Evolutionary conservation across 2,329 filamentous ascomycete genomes (phyloP).

Genomic region (Xenoacremonium recifei): DNA sequence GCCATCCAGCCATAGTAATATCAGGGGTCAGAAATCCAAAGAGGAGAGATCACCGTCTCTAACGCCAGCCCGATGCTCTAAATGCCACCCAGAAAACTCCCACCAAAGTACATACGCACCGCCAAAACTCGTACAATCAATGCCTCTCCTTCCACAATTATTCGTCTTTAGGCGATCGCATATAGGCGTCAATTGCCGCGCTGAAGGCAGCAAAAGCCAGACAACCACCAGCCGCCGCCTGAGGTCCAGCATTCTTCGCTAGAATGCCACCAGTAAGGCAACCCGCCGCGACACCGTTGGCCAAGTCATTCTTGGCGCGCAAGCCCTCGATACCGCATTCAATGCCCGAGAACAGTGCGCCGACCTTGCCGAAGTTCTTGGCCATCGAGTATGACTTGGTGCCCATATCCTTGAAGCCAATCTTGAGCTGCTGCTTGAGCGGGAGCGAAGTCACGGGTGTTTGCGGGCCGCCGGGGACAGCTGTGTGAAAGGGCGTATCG

Average conservation of each 20-base stretch:
- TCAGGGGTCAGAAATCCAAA: slow-evolving; percentile 19
- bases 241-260: slow-evolving; percentile 82
- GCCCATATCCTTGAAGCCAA: slow-evolving; percentile 95
- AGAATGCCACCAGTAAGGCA: slow-evolving; percentile 90
- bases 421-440: slow-evolving; percentile 75
- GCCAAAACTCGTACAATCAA: slow-evolving; percentile 5
- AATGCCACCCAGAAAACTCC: slow-evolving; percentile 29
- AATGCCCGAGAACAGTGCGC: slow-evolving; percentile 85
- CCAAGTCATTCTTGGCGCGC: slow-evolving; percentile 89
- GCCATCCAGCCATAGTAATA: slow-evolving; percentile 3
- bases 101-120: slow-evolving; percentile 16
- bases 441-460: slow-evolving; percentile 63
- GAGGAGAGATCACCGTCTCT: slow-evolving; percentile 27
- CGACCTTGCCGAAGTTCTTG: slow-evolving; percentile 94
- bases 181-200: slow-evolving; percentile 87
- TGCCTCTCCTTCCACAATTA: slow-evolving; percentile 24
- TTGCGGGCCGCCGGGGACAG: slow-evolving; percentile 37
- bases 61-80: slow-evolving; percentile 34
- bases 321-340: slow-evolving; percentile 95
- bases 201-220: slow-evolving; percentile 92
- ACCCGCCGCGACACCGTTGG: slow-evolving; percentile 82
- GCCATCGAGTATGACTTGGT: slow-evolving; percentile 76
- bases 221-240: slow-evolving; percentile 84
- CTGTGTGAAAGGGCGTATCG: slow-evolving; percentile 77
- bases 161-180: slow-evolving; percentile 72